Base-by-base conservation (phyloP, 2,329 filamentous ascomycete species). In the Fusarium sp. region DNA sequence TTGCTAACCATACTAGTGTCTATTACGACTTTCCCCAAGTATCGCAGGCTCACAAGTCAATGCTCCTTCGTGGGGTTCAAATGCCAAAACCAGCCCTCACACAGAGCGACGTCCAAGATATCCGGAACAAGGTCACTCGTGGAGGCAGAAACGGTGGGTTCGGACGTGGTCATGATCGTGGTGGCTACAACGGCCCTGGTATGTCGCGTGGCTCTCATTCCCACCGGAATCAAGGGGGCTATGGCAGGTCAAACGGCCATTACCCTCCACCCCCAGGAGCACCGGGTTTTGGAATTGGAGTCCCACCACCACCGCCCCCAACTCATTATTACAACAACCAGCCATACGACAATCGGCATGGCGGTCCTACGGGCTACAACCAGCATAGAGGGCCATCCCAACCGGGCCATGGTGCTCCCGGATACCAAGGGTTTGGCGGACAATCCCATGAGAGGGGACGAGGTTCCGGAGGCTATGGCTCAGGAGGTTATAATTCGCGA, bases 61-160 rank as follows among this genome's bases (percentile, higher is more conserved):
- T 97, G 92, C 86, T 99, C 15, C 85, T 99, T 35, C 90, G 93
- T 4, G 96, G 96, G 14, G 89, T 94, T 39, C 89, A 90, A 72
- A 85, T 94, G 57, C 88, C 92, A 6, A 81, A 85, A 3, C 88
- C 92, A 3, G 90, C 89, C 11, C 86, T 99, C 2, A 91, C 92
- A 58, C 85, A 87, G 33, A 87, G 86, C 60, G 94, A 97, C 74
- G 88, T 95, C 54, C 90, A 94, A 67, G 84, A 87, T 9, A 86
- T 94, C 43, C 88, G 89, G 75, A 85, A 86, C 53, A 90, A 91
- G 75, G 83, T 90, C 33, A 83, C 86, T 55, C 86, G 87, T 62
- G 84, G 65, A 11, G 78, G 78, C 2, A 71, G 77, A 46, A 72
- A 71, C 33, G 66, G 76, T 46, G 72, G 74, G 5, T 57, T 74